Percentiles rank a stretch among this genome's conserved stretches.
phyloP scores from a whole-genome alignment of 2,329 filamentous ascomycete genomes.

The Chaetomiaceae sp. region DNA sequence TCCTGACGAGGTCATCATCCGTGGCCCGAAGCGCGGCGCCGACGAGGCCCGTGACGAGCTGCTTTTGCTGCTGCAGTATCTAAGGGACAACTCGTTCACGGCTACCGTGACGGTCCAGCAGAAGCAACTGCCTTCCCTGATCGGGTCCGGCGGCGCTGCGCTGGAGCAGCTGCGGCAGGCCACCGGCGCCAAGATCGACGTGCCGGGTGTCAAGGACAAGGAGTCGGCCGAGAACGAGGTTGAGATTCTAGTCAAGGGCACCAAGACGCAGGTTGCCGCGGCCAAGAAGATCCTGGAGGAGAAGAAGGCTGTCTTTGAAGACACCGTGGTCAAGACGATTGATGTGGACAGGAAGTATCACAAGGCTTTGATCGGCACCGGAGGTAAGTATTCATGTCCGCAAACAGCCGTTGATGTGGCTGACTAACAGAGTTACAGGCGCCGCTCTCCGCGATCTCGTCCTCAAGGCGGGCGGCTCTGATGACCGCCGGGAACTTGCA shows the following conservation, averaged over 20 bases:
- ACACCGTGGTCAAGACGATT: conserved; percentile 76
- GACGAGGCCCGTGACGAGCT: conserved; percentile 91
- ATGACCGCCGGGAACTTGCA: conserved; percentile 74
- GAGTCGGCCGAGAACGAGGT: conserved; percentile 66
- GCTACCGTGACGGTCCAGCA: conserved; percentile 80
- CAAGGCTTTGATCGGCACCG: conserved; percentile 78
- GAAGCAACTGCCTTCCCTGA: conserved; percentile 87
- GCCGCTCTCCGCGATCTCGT: conserved; percentile 83
- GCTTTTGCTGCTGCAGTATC: conserved; percentile 78
- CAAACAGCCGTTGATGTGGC: conserved; percentile 5
- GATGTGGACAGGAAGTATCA: conserved; percentile 95
- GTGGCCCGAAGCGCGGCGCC: conserved; percentile 86
- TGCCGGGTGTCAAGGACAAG: conserved; percentile 73
- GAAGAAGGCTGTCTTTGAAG: conserved; percentile 80
- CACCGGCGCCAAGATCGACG: conserved; percentile 85
- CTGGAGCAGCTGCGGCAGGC: conserved; percentile 83
- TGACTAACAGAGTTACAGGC: conserved; percentile 51
- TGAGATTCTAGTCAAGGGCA: conserved; percentile 87
- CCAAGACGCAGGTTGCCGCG: conserved; percentile 81
- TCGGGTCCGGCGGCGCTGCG: conserved; percentile 81
- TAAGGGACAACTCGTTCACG: conserved; percentile 78
- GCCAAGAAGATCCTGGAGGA: conserved; percentile 87
- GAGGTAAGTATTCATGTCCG: conserved; percentile 57
- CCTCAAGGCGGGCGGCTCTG: conserved; percentile 78
- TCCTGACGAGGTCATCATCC: conserved; percentile 82